A percentile compares a stretch with the other conserved stretches of the same genome.
Conservation (phyloP, 2,329 filamentous ascomycete genomes). For the Claviceps quebecensis region DNA sequence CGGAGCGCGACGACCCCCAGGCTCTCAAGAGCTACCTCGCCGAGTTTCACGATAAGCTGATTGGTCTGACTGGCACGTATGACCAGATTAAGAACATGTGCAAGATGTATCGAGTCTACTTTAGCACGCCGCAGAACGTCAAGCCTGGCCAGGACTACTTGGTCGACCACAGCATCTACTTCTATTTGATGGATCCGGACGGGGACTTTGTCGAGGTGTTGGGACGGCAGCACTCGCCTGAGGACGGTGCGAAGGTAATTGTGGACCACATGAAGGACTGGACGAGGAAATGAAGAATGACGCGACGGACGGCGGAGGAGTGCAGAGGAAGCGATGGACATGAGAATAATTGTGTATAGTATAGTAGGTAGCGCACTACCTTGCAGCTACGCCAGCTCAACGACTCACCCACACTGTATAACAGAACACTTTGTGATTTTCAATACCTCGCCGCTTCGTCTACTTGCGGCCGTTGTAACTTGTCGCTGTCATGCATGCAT, state of each 20-base stretch:
- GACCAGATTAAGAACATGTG: constrained; percentile 88
- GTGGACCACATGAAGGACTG: constrained; percentile 65
- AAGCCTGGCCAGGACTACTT: constrained; percentile 92
- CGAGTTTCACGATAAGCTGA: constrained; percentile 78
- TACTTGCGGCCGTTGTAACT: not conserved
- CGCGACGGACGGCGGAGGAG: not conserved
- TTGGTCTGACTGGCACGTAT: constrained; percentile 86
- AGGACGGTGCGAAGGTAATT: constrained; percentile 73
- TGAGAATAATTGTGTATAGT: not conserved
- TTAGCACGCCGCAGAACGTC: constrained; percentile 78
- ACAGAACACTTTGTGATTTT: not conserved
- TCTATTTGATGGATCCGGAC: constrained; percentile 97
- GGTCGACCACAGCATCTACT: constrained; percentile 98
- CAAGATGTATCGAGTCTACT: constrained; percentile 94
- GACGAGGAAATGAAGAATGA: constrained; percentile 6
- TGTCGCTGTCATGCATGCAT: too few species aligned
- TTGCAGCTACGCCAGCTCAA: not conserved
- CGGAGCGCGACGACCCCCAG: constrained; percentile 73
- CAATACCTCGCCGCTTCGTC: not conserved
- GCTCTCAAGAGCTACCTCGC: constrained; percentile 73
- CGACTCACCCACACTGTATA: not conserved
- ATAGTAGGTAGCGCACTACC: not conserved
- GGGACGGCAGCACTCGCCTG: constrained; percentile 83
- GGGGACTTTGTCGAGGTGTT: constrained; percentile 97
- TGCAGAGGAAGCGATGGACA: not conserved